Base-by-base conservation (phyloP, 1,284 basidiomycete genomes). In the Schizophyllum commune region DNA sequence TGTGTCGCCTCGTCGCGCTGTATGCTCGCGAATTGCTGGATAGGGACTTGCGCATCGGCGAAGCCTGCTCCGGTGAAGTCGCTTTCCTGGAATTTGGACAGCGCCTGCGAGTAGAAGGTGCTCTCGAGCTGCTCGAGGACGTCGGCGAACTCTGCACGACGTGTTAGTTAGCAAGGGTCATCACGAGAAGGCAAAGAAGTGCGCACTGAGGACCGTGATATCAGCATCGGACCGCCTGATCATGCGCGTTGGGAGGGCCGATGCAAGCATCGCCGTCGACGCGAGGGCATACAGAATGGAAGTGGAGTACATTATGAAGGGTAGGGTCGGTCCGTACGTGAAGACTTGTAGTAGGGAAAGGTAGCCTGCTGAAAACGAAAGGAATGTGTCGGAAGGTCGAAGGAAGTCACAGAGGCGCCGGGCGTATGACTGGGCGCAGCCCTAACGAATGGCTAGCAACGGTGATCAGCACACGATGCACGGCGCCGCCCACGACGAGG, bases 61-160 rank as follows among this genome's bases (percentile, higher is more conserved):
- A 88, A 92, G 20, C 91, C 92, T 62, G 91, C 91, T 21, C 72
- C 64, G 15, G 73, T 75, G 72, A 94, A 92, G 73, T 88, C 89
- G 5, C 79, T 71, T 39, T 77, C 73, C 68, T 83, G 75, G 79
- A 93, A 94, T 68, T 85, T 84, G 39, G 71, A 63, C 32, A 94
- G 76, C 19, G 84, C 90, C 66, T 88, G 77, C 4, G 74, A 65
- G 73, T 94, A 94, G 71, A 92, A 92, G 53, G 75, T 68, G 27
- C 79, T 80, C 72, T 92, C 90, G 27, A 92, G 77, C 64, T 86
- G 81, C 73, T 92, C 89, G 55, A 91, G 77, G 54, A 89, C 83
- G 69, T 85, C 77, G 47, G 89, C 89, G 67, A 92, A 92, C 70
- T 86, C 89, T 91, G 69, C 27, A 55, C 61, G 59, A 60, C 32